Percentiles rank a stretch among this genome's conserved stretches.
Evolutionary conservation across 768 basidiomycete genomes (phyloP).

Genomic region (Rhizopogon roseolus): DNA sequence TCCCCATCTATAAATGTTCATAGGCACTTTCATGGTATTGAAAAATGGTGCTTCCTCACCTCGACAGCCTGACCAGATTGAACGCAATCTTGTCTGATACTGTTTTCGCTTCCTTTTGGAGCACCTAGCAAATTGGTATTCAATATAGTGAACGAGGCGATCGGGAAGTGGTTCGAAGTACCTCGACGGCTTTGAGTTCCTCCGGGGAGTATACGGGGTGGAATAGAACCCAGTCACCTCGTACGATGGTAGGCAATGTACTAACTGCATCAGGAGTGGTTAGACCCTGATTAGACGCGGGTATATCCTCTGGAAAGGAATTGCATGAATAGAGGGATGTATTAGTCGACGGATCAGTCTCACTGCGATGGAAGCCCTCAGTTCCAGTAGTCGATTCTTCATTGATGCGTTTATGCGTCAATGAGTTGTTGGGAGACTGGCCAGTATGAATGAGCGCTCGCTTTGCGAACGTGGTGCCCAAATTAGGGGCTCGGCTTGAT

Average conservation of each 20-base stretch:
- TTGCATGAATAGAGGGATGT: neutral
- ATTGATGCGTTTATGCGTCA: slow-evolving; percentile 16
- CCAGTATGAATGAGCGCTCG: slow-evolving; percentile 20
- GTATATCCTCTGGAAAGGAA: slow-evolving; percentile 20
- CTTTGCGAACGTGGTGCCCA: slow-evolving; percentile 1
- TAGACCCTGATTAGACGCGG: slow-evolving; percentile 11
- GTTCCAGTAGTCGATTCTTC: slow-evolving; percentile 23
- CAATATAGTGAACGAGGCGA: neutral
- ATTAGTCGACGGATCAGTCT: neutral
- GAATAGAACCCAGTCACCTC: slow-evolving; percentile 87
- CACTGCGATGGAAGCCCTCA: slow-evolving; percentile 33
- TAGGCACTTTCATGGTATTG: slow-evolving; percentile 1
- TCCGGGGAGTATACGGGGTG: slow-evolving; percentile 85
- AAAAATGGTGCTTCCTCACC: slow-evolving; percentile 27
- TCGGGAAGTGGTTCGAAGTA: slow-evolving; percentile 21
- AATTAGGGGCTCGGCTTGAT: slow-evolving; percentile 3
- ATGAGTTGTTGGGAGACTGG: slow-evolving; percentile 14
- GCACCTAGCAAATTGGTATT: slow-evolving; percentile 42
- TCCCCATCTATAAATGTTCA: slow-evolving; percentile 36
- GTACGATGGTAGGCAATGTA: slow-evolving; percentile 50
- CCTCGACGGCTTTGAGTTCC: slow-evolving; percentile 71
- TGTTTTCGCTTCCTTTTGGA: slow-evolving; percentile 61
- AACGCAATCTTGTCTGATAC: slow-evolving; percentile 71
- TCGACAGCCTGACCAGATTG: slow-evolving; percentile 51
- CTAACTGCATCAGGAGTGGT: slow-evolving; percentile 37